Evolutionary conservation across 192 early-diverging fungal species (phyloP).

Genomic region (Gamsiella multidivaricata): DNA sequence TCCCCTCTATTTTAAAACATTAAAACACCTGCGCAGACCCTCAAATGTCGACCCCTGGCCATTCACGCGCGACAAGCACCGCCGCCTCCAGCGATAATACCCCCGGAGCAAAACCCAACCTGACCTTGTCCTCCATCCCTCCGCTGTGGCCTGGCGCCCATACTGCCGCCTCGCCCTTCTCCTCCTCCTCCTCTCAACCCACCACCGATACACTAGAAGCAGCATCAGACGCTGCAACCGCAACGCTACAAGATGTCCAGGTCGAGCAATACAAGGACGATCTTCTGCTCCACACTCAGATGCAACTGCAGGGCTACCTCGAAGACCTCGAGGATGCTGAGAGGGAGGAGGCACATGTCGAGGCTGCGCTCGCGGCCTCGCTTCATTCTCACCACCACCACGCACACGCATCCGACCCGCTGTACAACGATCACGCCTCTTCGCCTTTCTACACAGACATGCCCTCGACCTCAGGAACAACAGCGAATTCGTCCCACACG

Average conservation of each 20-base stretch:
- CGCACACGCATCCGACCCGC: too few relatives aligned
- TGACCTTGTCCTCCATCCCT: not conserved
- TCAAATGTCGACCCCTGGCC: not conserved
- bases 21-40: not conserved
- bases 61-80: not conserved
- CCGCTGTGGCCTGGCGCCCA: not conserved
- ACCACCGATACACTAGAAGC: not conserved
- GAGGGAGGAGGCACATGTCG: conserved; percentile 20
- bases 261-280: conserved; percentile 23
- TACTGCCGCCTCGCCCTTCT: not conserved
- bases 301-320: conserved; percentile 41
- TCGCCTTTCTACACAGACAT: not conserved
- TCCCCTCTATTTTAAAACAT: not conserved
- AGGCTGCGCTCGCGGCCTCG: conserved; percentile 17
- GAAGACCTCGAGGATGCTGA: conserved; percentile 41
- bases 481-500: not conserved
- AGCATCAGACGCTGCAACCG: not conserved
- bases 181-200: conserved; percentile 5
- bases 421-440: too few relatives aligned
- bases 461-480: not conserved
- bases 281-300: conserved; percentile 18
- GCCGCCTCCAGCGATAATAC: not conserved
- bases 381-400: not conserved
- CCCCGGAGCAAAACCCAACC: not conserved
- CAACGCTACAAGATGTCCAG: not conserved